Evolutionary conservation across 768 basidiomycete species (phyloP).

Genomic region (Cyclocybe aegerita): DNA sequence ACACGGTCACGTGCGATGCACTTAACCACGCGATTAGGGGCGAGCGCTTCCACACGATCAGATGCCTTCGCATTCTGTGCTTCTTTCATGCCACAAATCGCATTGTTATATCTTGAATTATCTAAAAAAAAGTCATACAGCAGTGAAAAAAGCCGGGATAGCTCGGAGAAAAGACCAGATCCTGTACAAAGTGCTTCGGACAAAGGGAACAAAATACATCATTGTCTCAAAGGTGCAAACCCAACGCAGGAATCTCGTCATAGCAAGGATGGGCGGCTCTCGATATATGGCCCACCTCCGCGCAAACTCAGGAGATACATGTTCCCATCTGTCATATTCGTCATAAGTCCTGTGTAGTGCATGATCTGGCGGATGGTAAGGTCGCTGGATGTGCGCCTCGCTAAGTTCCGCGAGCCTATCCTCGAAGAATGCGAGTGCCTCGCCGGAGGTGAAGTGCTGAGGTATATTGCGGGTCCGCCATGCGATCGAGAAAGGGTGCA

Average conservation of each 20-base stretch:
- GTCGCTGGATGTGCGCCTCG: background rate
- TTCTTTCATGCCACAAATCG: too few relatives aligned
- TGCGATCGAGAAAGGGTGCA: conserved; percentile 25
- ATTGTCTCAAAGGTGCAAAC: background rate
- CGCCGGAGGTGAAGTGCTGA: conserved; percentile 20
- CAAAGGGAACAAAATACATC: background rate
- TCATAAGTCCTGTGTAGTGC: background rate
- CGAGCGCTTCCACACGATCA: too few relatives aligned
- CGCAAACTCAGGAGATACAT: conserved; percentile 10
- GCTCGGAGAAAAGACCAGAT: too few relatives aligned
- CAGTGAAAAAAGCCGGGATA: too few relatives aligned
- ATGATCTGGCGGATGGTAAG: background rate
- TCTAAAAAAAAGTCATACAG: too few relatives aligned
- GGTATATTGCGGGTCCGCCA: conserved; percentile 21
- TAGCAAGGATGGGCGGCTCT: conserved; percentile 11
- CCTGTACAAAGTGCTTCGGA: background rate
- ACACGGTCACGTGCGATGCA: too few relatives aligned
- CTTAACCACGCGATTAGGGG: too few relatives aligned
- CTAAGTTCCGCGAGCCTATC: conserved; percentile 1
- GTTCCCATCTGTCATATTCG: conserved; percentile 16
- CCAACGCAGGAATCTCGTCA: conserved; percentile 1
- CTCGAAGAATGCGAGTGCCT: conserved; percentile 26
- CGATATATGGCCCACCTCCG: conserved; percentile 13
- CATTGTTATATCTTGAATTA: too few relatives aligned
- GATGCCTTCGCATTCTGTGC: too few relatives aligned